phyloP scores from a whole-genome alignment of 2,329 filamentous ascomycete species.

The Penicillium sp. region DNA sequence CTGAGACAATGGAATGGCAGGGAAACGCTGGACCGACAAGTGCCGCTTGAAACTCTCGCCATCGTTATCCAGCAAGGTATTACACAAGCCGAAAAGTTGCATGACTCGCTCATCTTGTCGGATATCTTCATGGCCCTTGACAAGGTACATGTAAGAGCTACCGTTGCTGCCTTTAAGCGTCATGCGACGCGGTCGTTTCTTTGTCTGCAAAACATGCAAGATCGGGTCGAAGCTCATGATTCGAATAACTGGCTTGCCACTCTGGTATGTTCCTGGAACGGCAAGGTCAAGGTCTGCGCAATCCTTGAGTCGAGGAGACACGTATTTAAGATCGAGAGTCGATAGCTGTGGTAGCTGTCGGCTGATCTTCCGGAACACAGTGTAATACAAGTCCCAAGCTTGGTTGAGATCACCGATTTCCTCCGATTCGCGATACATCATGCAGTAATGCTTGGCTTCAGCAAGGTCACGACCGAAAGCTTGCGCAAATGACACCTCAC shows the following conservation, averaged over 20 bases:
- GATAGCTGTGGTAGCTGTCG: slow-evolving; percentile 91
- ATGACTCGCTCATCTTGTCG: slow-evolving; percentile 98
- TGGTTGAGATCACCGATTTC: slow-evolving; percentile 95
- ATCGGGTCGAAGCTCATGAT: slow-evolving; percentile 90
- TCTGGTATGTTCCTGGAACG: slow-evolving; percentile 92
- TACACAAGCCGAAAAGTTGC: slow-evolving; percentile 97
- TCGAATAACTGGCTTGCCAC: slow-evolving; percentile 71
- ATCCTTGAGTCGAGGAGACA: slow-evolving; percentile 86
- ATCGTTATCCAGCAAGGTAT: slow-evolving; percentile 89
- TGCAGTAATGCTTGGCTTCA: slow-evolving; percentile 94
- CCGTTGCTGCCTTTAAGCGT: slow-evolving; percentile 88
- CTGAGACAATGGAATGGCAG: slow-evolving; percentile 94
- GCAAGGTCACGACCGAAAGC: slow-evolving; percentile 93
- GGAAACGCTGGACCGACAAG: slow-evolving; percentile 91
- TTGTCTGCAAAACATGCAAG: slow-evolving; percentile 90
- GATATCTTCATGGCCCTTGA: slow-evolving; percentile 99
- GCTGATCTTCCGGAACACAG: slow-evolving; percentile 93
- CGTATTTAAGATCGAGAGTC: slow-evolving; percentile 90
- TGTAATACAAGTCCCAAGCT: slow-evolving; percentile 98
- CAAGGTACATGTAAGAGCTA: slow-evolving; percentile 76
- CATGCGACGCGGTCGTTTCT: slow-evolving; percentile 90
- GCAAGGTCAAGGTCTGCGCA: slow-evolving; percentile 85
- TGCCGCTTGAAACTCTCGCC: slow-evolving; percentile 96
- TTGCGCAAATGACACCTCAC: slow-evolving; percentile 96
- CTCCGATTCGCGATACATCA: slow-evolving; percentile 81